Conservation (phyloP, 1,284 basidiomycete genomes). For the Boletellus deceptivus region DNA sequence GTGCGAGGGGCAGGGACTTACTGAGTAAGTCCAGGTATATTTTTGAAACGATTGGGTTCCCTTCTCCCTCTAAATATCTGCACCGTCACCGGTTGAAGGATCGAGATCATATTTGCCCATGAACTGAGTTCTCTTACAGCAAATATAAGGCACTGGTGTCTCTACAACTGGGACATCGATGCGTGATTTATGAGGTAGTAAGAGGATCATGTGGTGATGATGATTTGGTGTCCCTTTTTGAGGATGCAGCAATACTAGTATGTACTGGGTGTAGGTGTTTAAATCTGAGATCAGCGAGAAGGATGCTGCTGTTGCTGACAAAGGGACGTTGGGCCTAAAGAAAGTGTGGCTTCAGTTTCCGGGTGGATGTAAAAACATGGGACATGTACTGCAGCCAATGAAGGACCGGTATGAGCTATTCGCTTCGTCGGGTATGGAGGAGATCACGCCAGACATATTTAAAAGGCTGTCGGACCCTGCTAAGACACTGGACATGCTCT, state of each 20-base stretch:
- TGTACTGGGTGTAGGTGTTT: constrained; percentile 63
- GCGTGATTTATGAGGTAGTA: constrained; percentile 66
- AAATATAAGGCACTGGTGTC: constrained; percentile 54
- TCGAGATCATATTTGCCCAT: constrained; percentile 53
- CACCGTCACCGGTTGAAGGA: constrained; percentile 59
- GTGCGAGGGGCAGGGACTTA: constrained; percentile 39
- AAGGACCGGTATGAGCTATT: constrained; percentile 68
- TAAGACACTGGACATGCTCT: too few species aligned
- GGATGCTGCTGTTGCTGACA: constrained; percentile 64
- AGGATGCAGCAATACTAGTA: constrained; percentile 89
- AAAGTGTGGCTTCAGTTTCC: neutral
- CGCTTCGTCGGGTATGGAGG: constrained; percentile 72
- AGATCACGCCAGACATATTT: too few species aligned
- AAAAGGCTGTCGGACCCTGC: too few species aligned
- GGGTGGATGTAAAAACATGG: neutral
- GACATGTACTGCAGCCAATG: constrained; percentile 78
- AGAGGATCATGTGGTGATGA: constrained; percentile 79
- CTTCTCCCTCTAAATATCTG: constrained; percentile 83
- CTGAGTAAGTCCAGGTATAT: constrained; percentile 71
- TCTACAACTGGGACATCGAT: constrained; percentile 41
- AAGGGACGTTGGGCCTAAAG: constrained; percentile 73
- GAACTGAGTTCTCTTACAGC: constrained; percentile 67
- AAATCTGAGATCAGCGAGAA: constrained; percentile 40
- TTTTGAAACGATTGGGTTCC: constrained; percentile 63
- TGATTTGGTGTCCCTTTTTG: constrained; percentile 81